Evolutionary conservation across 176 grass and related monocot genomes (phyloP).

Genomic region (Oryza brachyantha): DNA sequence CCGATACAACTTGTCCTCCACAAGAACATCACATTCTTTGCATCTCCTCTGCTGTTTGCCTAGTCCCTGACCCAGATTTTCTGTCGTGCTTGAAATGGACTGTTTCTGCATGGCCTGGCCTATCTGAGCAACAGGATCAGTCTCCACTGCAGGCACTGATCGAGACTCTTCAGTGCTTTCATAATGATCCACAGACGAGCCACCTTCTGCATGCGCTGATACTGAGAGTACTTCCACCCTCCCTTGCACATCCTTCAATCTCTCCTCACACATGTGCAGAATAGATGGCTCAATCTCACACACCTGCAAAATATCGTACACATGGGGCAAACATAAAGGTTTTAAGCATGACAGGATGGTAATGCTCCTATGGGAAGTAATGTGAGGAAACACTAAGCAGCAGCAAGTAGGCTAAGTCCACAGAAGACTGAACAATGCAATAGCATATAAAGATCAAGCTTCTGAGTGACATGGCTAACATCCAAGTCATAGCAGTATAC

Average conservation of each 20-base stretch:
- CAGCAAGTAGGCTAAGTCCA: no score
- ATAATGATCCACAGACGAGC: conserved; percentile 52
- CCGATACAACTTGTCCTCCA: conserved; percentile 69
- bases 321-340: background rate
- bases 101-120: conserved; percentile 56
- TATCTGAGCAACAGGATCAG: conserved; percentile 29
- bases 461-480: background rate
- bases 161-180: conserved; percentile 41
- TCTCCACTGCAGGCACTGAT: conserved; percentile 34
- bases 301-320: conserved; percentile 47
- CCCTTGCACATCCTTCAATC: conserved; percentile 61
- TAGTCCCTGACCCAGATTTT: conserved; percentile 25
- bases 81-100: conserved; percentile 39
- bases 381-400: background rate
- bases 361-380: background rate
- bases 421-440: no score
- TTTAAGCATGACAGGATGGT: background rate
- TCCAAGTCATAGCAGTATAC: background rate
- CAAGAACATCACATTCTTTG: conserved; percentile 53
- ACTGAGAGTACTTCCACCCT: conserved; percentile 79
- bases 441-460: no score
- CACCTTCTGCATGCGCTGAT: conserved; percentile 52
- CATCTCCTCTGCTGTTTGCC: conserved; percentile 59
- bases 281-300: conserved; percentile 81
- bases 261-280: conserved; percentile 75